Base-by-base conservation (phyloP, 768 basidiomycete genomes). In the Naganishia friedmannii region DNA sequence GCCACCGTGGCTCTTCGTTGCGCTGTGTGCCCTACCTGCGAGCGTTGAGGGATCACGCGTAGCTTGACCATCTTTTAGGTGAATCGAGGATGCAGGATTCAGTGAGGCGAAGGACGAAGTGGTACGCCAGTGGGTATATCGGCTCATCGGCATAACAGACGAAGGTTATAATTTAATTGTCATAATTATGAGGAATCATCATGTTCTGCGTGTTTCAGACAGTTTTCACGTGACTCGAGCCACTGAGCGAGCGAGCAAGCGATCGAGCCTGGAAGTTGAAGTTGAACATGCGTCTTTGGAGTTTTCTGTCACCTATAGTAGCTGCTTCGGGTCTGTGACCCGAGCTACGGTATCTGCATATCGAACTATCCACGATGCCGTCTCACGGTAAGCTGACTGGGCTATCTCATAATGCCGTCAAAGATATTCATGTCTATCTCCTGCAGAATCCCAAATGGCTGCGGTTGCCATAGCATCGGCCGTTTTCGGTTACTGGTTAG, bases 1-100 rank as follows among this genome's bases (percentile, higher is more conserved):
- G 60, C 39, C 26, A 63, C 23, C 17, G 60, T 63, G 23, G 39
- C 60, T 42, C 60, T 42, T 21, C 60, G 60, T 19, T 63, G 60
- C 8, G 60, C 60, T 26, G 42, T 45, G n/a, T 63, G 37, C 42
- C 23, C 39, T 2, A 42, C 37, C 15, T 37, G 57, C 9, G 57
- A 58, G 34, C 19, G 46, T 37, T 23, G 32, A 10, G 4, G 9
- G n/a, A 45, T 13, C 15, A 63, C 60, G 9, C 60, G 60, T 12
- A 63, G 39, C 37, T 15, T 45, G 39, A 26, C 29, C 60, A 63
- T 63, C 9, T 19, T 6, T 29, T n/a, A 21, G 7, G 17, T n/a
- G n/a, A 12, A 6, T 13, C 8, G n/a, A 2, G 3, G 34, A 9
- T 45, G 39, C 7, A 17, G 37, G 26, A 12, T 3, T 5, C 9